Evolutionary conservation across 495 filamentous ascomycete species (phyloP).

Genomic region (Trichoderma gamsii): DNA sequence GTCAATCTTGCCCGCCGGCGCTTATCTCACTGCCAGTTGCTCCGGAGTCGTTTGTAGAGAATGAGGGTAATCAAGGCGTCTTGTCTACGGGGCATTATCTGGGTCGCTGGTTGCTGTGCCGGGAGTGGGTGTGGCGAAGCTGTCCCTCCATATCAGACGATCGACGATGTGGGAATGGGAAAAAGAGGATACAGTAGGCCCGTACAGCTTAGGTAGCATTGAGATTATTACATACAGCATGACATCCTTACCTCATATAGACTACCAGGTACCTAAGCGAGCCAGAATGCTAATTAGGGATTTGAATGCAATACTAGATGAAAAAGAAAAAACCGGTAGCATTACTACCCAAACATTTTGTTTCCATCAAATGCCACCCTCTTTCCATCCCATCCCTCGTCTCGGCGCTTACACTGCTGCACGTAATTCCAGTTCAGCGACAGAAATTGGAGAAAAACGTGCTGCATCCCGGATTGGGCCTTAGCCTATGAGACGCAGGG

Average conservation of each 20-base stretch:
- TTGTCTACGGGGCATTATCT: neutral
- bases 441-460: neutral
- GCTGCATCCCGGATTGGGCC: neutral
- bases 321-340: too few relatives aligned
- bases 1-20: neutral
- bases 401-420: neutral
- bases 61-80: neutral
- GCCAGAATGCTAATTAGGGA: too few relatives aligned
- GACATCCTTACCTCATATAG: too few relatives aligned
- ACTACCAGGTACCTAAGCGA: too few relatives aligned
- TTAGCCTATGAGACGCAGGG: neutral
- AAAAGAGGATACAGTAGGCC: too few relatives aligned
- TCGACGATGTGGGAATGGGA: conserved; percentile 6
- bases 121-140: conserved; percentile 2
- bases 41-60: neutral
- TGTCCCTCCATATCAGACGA: neutral
- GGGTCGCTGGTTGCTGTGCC: neutral
- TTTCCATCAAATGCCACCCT: neutral
- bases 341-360: too few relatives aligned
- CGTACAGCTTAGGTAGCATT: too few relatives aligned
- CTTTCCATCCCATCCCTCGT: neutral
- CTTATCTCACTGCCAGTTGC: conserved; percentile 10
- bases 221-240: too few relatives aligned
- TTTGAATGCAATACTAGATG: too few relatives aligned
- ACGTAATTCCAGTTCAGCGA: neutral